phyloP scores from a whole-genome alignment of 768 basidiomycete genomes.

The Boletus vinaceobasis region DNA sequence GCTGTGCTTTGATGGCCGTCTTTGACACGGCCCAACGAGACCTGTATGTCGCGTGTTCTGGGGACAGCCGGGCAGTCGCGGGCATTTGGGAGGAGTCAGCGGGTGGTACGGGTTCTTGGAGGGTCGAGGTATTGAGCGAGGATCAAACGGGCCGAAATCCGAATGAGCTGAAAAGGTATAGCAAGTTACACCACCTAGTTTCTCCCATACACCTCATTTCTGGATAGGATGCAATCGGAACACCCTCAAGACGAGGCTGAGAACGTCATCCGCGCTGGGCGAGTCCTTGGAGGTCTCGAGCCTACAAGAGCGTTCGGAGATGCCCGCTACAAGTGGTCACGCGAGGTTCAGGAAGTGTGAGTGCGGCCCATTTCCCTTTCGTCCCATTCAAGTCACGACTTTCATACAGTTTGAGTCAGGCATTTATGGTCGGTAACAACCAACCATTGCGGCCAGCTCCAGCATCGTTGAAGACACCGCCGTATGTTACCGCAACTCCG shows the following conservation, averaged over 20 bases:
- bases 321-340: constrained; percentile 85
- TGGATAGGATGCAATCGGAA: constrained; percentile 67
- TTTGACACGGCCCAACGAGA: constrained; percentile 82
- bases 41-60: constrained; percentile 87
- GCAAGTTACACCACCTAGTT: background rate
- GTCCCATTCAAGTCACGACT: background rate
- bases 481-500: constrained; percentile 86
- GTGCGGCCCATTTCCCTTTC: constrained; percentile 19
- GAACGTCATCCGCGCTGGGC: constrained; percentile 73
- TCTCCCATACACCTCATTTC: background rate
- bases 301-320: constrained; percentile 87
- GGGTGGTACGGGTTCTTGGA: constrained; percentile 75
- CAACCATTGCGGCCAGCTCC: constrained; percentile 58
- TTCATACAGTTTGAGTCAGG: constrained; percentile 50
- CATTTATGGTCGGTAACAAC: constrained; percentile 64
- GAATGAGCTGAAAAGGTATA: constrained; percentile 77
- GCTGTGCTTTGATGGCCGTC: constrained; percentile 85
- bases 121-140: constrained; percentile 89
- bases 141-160: constrained; percentile 95
- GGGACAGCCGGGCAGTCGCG: constrained; percentile 94
- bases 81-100: constrained; percentile 78
- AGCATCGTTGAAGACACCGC: constrained; percentile 73
- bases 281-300: constrained; percentile 84
- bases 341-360: constrained; percentile 67
- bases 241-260: constrained; percentile 75